A percentile compares a stretch with the other conserved stretches of the same genome.
phyloP scores from a whole-genome alignment of 192 early-diverging fungal genomes.

The Podila minutissima region DNA sequence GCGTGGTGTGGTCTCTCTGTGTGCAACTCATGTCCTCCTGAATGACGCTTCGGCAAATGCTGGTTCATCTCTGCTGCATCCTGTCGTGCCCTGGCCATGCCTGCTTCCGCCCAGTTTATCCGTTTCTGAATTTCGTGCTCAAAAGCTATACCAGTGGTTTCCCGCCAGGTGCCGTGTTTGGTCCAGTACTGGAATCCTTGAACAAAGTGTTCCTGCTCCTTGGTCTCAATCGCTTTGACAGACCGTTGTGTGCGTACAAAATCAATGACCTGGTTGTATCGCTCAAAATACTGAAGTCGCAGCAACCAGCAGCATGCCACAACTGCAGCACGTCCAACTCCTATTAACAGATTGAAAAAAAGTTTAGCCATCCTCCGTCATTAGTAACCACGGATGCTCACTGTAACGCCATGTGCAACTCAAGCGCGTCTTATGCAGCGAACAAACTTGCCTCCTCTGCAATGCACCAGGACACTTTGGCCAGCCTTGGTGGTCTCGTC shows the following conservation, averaged over 20 bases:
- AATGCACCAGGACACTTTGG: constrained; percentile 72
- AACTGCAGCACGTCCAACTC: constrained; percentile 80
- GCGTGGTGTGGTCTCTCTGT: background rate
- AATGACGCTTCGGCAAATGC: background rate
- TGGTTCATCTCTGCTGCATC: constrained; percentile 18
- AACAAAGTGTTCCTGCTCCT: constrained; percentile 61
- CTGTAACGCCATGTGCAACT: background rate
- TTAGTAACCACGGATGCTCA: too few relatives aligned
- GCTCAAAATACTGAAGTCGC: constrained; percentile 57
- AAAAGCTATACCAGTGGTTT: constrained; percentile 2
- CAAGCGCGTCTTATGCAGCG: background rate
- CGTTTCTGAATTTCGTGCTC: constrained; percentile 30
- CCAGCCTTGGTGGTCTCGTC: constrained; percentile 57
- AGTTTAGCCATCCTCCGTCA: background rate
- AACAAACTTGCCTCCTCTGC: constrained; percentile 65
- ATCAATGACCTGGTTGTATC: constrained; percentile 63
- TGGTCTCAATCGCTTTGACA: constrained; percentile 78
- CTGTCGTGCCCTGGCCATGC: constrained; percentile 25
- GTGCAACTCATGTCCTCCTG: constrained; percentile 12
- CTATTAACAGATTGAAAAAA: constrained; percentile 23
- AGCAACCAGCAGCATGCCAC: constrained; percentile 81
- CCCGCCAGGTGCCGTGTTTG: constrained; percentile 6
- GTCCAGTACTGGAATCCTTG: constrained; percentile 35
- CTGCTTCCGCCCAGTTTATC: constrained; percentile 31
- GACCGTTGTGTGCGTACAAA: constrained; percentile 67